Base-by-base conservation (phyloP, 2,329 filamentous ascomycete species). In the Pseudogymnoascus sp. region DNA sequence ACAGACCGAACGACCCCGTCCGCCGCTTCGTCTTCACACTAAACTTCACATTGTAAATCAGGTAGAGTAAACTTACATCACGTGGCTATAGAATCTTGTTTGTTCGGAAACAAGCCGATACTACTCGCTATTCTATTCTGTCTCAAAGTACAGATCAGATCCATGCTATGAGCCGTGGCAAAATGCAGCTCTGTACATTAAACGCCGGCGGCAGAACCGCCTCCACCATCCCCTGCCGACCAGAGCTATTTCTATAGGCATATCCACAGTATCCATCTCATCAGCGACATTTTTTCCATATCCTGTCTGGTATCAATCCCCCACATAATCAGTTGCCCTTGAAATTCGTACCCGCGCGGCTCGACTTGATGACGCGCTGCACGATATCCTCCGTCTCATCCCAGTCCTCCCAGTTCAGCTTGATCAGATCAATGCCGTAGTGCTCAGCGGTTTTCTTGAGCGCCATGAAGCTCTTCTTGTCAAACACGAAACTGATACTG, bases 401-500 rank as follows among this genome's bases (percentile, higher is more conserved):
- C 93, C 93, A 97, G 73, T 99, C 92, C 26, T 87, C 84, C 2
- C 90, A 91, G 67, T 92, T 87, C 59, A 99, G 84, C 68, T 88
- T 87, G 56, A 91, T 86, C 65, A 97, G 85, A 69, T 92, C 85
- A 50, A 95, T 92, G 63, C 84, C 82, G 76, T 96, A 97, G 74
- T 89, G 88, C 12, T 82, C 77, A 64, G 90, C 88, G 72, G 98
- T 99, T n/a, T 84, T 78, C 69, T 86, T 85, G 59, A 99, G 84
- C 70, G 90, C 89, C 50, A 84, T 75, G 82, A 87, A 98, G 75
- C 91, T 95, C 69, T 84, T 84, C 73, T 87, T 86, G 77, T 96
- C 92, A 70, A 92, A 90, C 61, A 99, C 91, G 70, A 99, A 97
- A 68, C 89, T 96, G 73, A 99, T 93, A 64, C 91, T 93, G 69